A percentile compares a stretch with the other conserved stretches of the same genome.
These are phyloP conservation scores for Pleurotus giganteus DNA, from an alignment of 768 basidiomycete genomes.

Conservation along the genomic window DNA sequence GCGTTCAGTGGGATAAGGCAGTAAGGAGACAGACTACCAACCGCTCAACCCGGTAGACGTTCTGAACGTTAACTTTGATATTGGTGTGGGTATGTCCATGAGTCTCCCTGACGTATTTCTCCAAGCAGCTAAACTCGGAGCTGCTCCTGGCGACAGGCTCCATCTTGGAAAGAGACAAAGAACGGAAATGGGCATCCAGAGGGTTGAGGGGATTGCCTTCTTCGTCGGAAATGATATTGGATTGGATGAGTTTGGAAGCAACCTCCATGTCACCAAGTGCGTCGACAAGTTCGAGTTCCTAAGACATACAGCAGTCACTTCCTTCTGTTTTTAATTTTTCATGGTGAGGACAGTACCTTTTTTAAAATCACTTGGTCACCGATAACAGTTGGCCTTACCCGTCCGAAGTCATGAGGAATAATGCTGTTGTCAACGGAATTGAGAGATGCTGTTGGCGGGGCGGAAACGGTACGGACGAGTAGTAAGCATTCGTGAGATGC, in stretches of 20 bases:
- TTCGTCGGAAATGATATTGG: slow-evolving; percentile 34
- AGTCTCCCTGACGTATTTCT: slow-evolving; percentile 49
- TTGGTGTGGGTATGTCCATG: slow-evolving; percentile 55
- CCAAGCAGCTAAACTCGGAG: slow-evolving; percentile 47
- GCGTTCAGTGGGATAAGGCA: not conserved
- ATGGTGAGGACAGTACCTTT: slow-evolving; percentile 24
- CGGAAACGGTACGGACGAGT: slow-evolving; percentile 41
- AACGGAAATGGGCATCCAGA: slow-evolving; percentile 52
- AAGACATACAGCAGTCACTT: not conserved
- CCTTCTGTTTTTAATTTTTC: not conserved
- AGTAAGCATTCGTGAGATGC: slow-evolving; percentile 49
- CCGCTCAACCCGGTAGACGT: slow-evolving; percentile 59
- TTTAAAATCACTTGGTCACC: slow-evolving; percentile 35
- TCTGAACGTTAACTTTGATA: slow-evolving; percentile 37
- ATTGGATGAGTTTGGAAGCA: slow-evolving; percentile 52
- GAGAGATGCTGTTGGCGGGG: not conserved
- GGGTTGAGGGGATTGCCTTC: slow-evolving; percentile 52
- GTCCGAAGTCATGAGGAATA: slow-evolving; percentile 63
- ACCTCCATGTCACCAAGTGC: slow-evolving; percentile 69
- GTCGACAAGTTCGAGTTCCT: slow-evolving; percentile 64
- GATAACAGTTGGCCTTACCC: slow-evolving; percentile 45
- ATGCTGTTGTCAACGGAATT: slow-evolving; percentile 32
- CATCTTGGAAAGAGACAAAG: slow-evolving; percentile 52
- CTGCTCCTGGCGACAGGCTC: slow-evolving; percentile 37
- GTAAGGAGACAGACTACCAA: slow-evolving; percentile 14